Base-by-base conservation (phyloP, 2,329 filamentous ascomycete species). In the Pyricularia sp. region DNA sequence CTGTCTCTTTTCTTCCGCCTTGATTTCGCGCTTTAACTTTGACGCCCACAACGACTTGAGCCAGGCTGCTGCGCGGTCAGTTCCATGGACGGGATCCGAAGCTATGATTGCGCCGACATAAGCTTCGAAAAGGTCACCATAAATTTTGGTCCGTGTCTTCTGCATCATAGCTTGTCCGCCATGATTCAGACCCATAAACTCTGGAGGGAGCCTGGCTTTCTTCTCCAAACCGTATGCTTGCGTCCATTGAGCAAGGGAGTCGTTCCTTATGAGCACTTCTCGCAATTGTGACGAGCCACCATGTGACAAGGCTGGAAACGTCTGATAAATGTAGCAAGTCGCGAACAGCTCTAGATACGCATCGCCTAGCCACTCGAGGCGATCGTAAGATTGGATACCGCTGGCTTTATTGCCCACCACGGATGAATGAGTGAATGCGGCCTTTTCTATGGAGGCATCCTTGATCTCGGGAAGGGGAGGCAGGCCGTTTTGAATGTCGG, bases 81-180 rank as follows among this genome's bases (percentile, higher is more conserved):
- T 85, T 0, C 94, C 93, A 65, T 86, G 76, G 3, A 80, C 78
- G 0, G 87, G 83, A 73, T 93, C 86, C 0, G 90, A 88, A 2
- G 92, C 80, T 42, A 97, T 85, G 6, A 94, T 79, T 3, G 91
- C 94, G 10, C 91, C 94, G 20, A 97, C 87, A 73, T 96, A 97
- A 0, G 94, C 91, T 77, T 98, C 94, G 74, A 97, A 96, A 23
- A 97, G 85, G 76, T 98, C 94, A 10, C 90, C 94, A 69, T 91
- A 83, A 11, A 93, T 88, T 78, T 97, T 97, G 17, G 81, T 85
- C 70, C 86, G 83, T 61, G 84, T 85, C 76, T 85, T 89, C 75
- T 75, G 78, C 69, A 74, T 84, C 67, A 74, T 78, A 65, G 71
- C 74, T 28, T 79, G 80, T 71, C 84, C 82, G 2, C 72, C 72